Base-by-base conservation (phyloP, 1,139 yeast genomes). In the Pichia sp. region DNA sequence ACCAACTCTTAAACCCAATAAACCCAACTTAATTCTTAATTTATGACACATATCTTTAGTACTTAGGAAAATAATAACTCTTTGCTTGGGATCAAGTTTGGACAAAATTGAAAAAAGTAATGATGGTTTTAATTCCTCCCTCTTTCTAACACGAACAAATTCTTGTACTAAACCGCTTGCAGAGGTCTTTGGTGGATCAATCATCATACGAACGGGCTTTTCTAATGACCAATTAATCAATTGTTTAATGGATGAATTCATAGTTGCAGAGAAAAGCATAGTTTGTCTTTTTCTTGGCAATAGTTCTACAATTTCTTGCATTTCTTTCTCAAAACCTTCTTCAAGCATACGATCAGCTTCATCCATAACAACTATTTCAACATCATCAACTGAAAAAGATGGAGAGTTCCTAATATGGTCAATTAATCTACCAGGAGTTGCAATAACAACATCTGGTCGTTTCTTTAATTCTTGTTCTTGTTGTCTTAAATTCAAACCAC, bases 281-380 rank as follows among this genome's bases (percentile, higher is more conserved):
- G 98, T 91, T 71, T 93, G 99, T 67, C 99, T 82, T 70, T 88
- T 88, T 52, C 83, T 79, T 39, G 99, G 99, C 61, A 95, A 77
- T 54, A 91, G 74, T 29, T 87, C 79, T 69, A 95, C 77, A 56
- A 93, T 91, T 67, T 93, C 99, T 11, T 90, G 85, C 62, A 93
- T 74, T 71, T 93, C 99, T 50, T 83, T 90, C 68, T 91, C 97
- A 80, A 93, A 93, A 63, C 99, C 99, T 71, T 93, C 99, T 68
- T 93, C 99, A 62, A 93, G 77, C 99, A 93, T 93, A 73, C 99
- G 83, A 75, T 95, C 99, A 53, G 99, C 99, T 74, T 90, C 98
- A 73, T 95, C 99, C 61, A 93, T 80, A 34, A 95, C 95, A 64
- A 93, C 75, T 54, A 95, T 87, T 70, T 93, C 99, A 51, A 93